Evolutionary conservation across 345 rosid species (phyloP), one percentile per base, ranked within the genome.

Genomic region (Clarkia xantiana): DNA sequence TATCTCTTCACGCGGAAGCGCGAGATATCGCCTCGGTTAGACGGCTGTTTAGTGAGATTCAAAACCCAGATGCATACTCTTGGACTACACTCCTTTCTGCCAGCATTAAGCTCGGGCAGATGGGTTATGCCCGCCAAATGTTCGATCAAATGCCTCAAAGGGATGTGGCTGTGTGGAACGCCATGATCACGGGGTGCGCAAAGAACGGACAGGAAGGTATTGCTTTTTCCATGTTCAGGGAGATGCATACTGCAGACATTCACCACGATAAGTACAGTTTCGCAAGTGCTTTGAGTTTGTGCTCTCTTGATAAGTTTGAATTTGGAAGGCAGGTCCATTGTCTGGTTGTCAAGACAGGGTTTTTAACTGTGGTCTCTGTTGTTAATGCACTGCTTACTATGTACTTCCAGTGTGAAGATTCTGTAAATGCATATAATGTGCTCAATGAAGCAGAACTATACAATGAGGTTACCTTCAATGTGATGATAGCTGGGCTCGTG

Each of bases 141-240:
- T 79, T 85, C 22, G 82, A 67, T 67, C 44, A 63, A 71, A 73
- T 77, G 74, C 81, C 72, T 9, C 40, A 46, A 0, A 68, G 59
- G 56, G 71, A 72, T 40, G 73, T 70, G 52, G 68, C 77, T 0
- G 56, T 75, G 14, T 81, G 89, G 86, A 85, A 85, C 50, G 87
- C 91, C 9, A 62, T 85, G 77, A 77, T 85, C 54, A 85, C 81
- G 12, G 87, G 95, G 49, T 77, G 76, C 48, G 47, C 76, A 54
- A 83, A 80, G 48, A 67, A 56, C 51, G 79, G 80, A 39, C 56
- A 48, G 45, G 66, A 61, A 45, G 75, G 64, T 23, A 65, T 63
- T 44, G 83, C 74, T 42, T 58, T 82, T 42, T 62, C 50, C 20
- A 59, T 79, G 49, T 82, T 86, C 53, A 60, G 47, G 55, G 75